Conservation (phyloP, 805 yeast species). For the Hanseniaspora taiwanica region DNA sequence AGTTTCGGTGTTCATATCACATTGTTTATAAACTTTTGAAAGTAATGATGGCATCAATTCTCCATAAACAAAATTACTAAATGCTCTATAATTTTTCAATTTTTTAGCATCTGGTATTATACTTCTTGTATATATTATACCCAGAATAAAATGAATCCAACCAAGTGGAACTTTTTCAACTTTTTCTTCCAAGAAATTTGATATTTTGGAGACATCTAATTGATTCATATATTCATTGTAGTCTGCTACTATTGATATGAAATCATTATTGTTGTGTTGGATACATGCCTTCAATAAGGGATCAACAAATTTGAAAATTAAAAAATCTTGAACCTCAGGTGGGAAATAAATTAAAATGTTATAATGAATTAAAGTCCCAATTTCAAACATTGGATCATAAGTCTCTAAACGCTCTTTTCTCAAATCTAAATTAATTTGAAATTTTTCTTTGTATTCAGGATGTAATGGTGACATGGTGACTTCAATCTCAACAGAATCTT, state of each 20-base stretch:
- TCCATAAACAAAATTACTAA: constrained; percentile 84
- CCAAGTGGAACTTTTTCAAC: constrained; percentile 25
- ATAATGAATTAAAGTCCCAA: constrained; percentile 21
- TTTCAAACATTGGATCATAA: constrained; percentile 22
- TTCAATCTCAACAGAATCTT: neutral
- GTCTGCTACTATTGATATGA: constrained; percentile 25
- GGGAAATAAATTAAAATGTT: constrained; percentile 16
- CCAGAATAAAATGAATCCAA: constrained; percentile 53
- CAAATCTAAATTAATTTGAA: constrained; percentile 12
- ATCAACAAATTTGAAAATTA: constrained; percentile 10
- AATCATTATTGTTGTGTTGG: constrained; percentile 15
- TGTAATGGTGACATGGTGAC: constrained; percentile 10
- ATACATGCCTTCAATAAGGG: constrained; percentile 17
- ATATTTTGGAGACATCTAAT: too few relatives aligned
- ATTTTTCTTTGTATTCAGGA: constrained; percentile 15
- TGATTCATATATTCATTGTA: constrained; percentile 30
- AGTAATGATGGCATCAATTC: constrained; percentile 73
- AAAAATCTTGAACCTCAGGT: constrained; percentile 3
- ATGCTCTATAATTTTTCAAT: constrained; percentile 64
- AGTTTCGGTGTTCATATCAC: constrained; percentile 38
- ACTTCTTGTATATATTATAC: constrained; percentile 61
- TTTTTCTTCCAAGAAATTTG: too few relatives aligned
- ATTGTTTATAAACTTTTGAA: constrained; percentile 48
- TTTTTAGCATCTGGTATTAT: constrained; percentile 62
- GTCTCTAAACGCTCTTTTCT: constrained; percentile 4